Base-by-base conservation (phyloP, 495 filamentous ascomycete genomes). In the Annulohypoxylon maeteangense region DNA sequence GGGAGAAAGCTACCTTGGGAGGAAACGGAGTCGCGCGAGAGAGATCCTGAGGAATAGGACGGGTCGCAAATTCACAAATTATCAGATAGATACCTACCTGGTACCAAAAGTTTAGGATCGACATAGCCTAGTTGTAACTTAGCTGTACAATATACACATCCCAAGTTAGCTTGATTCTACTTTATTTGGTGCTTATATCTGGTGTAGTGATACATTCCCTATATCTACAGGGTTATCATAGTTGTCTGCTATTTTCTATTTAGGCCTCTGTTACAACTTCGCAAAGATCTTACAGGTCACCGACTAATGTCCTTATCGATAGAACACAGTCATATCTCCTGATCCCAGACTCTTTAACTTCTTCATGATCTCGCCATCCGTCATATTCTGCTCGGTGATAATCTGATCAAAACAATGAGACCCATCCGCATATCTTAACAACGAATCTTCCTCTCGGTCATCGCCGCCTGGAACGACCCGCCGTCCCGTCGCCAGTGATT, bases 331-430 rank as follows among this genome's bases (percentile, higher is more conserved):
- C 32, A 86, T 70, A 74, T 88, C 84, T 1, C 81, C 83, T 12
- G 81, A 74, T 20, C 77, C 74, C 1, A 86, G 78, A 23, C 74
- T 77, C 71, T 81, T 81, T 1, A 86, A 74, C 68, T 77, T 82
- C 22, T 79, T 79, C 81, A 87, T 81, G 57, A 90, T 85, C 74
- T 87, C 85, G 62, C 79, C 77, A 68, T 91, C 88, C 4, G 83
- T 86, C 76, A 89, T 72, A 60, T 86, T 82, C 76, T 85, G 81
- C 83, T 95, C 93, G 14, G 92, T 92, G 74, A 93, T 95, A 65
- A 97, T 95, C 85, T 97, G 90, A 81, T 97, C 94, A 77, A 97
- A 92, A 67, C 87, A 89, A 76, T 95, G 93, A 74, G 85, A 88
- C 0, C 94, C 94, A 79, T 97, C 93, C 14, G 94, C 80, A 77